Base-by-base conservation (phyloP, 2,329 filamentous ascomycete species). In the Magnaporthiopsis incrustans region DNA sequence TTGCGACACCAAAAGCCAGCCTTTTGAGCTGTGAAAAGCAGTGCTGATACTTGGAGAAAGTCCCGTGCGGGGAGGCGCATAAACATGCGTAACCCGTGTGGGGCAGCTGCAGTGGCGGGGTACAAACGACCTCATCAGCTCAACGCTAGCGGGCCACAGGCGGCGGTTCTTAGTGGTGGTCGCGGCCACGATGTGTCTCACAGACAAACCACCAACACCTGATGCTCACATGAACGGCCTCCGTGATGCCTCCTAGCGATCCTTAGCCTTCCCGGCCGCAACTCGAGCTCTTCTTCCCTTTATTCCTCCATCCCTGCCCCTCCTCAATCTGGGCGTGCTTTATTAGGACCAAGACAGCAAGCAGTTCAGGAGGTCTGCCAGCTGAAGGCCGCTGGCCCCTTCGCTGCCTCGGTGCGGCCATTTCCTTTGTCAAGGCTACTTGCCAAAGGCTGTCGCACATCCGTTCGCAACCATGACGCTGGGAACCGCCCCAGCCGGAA, bases 391-490 rank as follows among this genome's bases (percentile, higher is more conserved):
- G 44, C 44, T 11, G 22, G 7, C 7, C 44, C 44, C 22, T 53
- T 53, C 10, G 15, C 44, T 53, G 44, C 22, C 22, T 53, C 22
- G n/a, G 44, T 53, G 7, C 18, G 5, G n/a, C 44, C 22, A 22
- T 53, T 22, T 8, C 14, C 18, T 53, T 25, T 18, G 18, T 25
- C 22, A 53, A 11, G 38, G 15, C 38, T 18, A 8, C 38, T 22
- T 50, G 38, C 38, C 15, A 15, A 11, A 50, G 38, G 38, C 8
- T 5, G 38, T 8, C 8, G 38, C 38, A 22, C 44, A 25, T 3
- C 4, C 44, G 18, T n/a, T 14, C 35, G 44, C 18, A 30, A 64
- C 63, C 64, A 77, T 76, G 73, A 74, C 73, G 68, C 73, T 74
- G 69, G 72, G 70, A 64, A 68, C 70, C 44, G 67, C 67, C 38